Percentiles rank a stretch among this genome's conserved stretches.
phyloP scores from a whole-genome alignment of 108 stramenopile species.

The Schizochytrium sp. region DNA sequence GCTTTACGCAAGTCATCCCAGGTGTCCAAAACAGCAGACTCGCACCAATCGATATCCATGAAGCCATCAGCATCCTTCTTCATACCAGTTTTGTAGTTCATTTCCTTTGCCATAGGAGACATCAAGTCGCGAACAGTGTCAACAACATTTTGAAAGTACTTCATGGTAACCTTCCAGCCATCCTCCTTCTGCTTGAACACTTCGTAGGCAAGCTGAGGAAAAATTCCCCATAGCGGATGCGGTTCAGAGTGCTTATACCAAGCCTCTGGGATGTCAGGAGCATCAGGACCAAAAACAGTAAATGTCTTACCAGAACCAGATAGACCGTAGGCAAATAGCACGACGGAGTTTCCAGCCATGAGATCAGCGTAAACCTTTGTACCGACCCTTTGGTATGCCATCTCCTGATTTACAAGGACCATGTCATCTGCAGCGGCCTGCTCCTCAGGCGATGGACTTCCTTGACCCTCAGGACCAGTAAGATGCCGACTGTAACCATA shows the following conservation, averaged over 20 bases:
- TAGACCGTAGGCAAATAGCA: slow-evolving; percentile 79
- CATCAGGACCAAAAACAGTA: slow-evolving; percentile 79
- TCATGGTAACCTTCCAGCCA: slow-evolving; percentile 82
- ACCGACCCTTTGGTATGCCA: slow-evolving; percentile 66
- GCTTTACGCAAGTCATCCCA: slow-evolving; percentile 76
- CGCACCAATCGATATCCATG: slow-evolving; percentile 82
- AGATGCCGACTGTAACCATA: slow-evolving; percentile 67
- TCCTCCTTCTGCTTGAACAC: slow-evolving; percentile 77
- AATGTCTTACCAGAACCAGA: slow-evolving; percentile 80
- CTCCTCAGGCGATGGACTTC: slow-evolving; percentile 27
- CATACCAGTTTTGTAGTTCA: slow-evolving; percentile 80
- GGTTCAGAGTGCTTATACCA: slow-evolving; percentile 80
- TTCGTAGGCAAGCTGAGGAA: slow-evolving; percentile 77
- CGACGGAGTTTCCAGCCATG: slow-evolving; percentile 71
- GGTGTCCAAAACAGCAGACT: slow-evolving; percentile 70
- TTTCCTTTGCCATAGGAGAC: slow-evolving; percentile 76
- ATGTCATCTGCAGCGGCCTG: slow-evolving; percentile 28
- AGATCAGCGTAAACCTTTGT: slow-evolving; percentile 68
- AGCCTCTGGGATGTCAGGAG: slow-evolving; percentile 71
- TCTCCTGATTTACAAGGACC: slow-evolving; percentile 62
- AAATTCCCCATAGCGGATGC: slow-evolving; percentile 76
- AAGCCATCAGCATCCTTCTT: slow-evolving; percentile 79
- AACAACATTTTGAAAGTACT: slow-evolving; percentile 82
- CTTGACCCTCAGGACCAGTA: slow-evolving; percentile 50
- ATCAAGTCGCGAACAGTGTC: slow-evolving; percentile 79